Base-by-base conservation (phyloP, 192 early-diverging fungal species). In the Dimargaris xerosporica region DNA sequence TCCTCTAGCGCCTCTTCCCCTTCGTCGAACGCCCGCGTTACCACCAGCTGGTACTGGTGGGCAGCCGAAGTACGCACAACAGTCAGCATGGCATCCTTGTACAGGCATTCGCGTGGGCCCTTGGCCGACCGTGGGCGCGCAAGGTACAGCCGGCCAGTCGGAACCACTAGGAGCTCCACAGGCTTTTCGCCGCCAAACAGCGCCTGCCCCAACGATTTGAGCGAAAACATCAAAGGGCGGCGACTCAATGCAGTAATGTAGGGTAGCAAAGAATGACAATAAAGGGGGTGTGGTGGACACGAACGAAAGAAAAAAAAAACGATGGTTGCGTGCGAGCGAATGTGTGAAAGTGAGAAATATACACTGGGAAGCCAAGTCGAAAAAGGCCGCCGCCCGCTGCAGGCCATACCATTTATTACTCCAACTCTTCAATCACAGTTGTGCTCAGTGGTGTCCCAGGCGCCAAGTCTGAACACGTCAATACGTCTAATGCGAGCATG, bases 1-100 rank as follows among this genome's bases (percentile, higher is more conserved):
- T 52, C 64, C 54, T 56, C 43, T 5, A 82, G 71, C 10, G 81
- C 76, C 26, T 77, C 82, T 62, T 88, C 88, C 42, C 85, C 91
- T 58, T 91, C 87, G 12, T 87, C 86, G 63, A 83, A 82, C 11
- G 85, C 69, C 30, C 89, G 82, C 53, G 74, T 79, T n/a, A 85
- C 76, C 0, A 90, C 77, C n/a, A 96, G 70, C 64, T 85, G 80
- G 70, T 83, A 93, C 61, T 88, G 84, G 69, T 73, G 79, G 25
- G 75, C 66, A 29, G 67, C 63, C 42, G 76, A 58, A 5, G 93
- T 88, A 44, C 82, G 78, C 4, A 83, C 78, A 55, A 96, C 78
- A 16, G 78, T 72, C 9, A 85, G 78, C 62, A 73, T 68, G 16
- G 84, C 80, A 62, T 91, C 80, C 25, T 73, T 76, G 69, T 82